phyloP scores from a whole-genome alignment of 2,329 filamentous ascomycete species.

The Emericellopsis cladophorae region DNA sequence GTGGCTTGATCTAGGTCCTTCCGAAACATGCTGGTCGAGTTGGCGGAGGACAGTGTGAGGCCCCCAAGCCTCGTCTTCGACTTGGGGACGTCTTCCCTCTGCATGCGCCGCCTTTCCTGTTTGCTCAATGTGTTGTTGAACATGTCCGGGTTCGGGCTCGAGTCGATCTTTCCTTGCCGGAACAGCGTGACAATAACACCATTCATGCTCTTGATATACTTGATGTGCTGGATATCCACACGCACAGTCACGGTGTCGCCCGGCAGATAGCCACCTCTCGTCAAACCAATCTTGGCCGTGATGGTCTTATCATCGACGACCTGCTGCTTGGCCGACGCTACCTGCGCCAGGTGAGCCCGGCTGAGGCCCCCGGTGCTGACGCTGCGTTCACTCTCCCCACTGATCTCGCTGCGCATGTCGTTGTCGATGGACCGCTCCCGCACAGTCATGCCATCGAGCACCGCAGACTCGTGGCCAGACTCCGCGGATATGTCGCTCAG shows the following conservation, averaged over 20 bases:
- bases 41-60: slow-evolving; percentile 72
- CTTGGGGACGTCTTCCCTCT: slow-evolving; percentile 77
- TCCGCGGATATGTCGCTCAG: slow-evolving; percentile 21
- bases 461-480: slow-evolving; percentile 13
- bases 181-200: slow-evolving; percentile 90
- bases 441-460: slow-evolving; percentile 22
- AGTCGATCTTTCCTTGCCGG: slow-evolving; percentile 81
- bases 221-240: slow-evolving; percentile 77
- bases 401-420: slow-evolving; percentile 55
- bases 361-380: slow-evolving; percentile 47
- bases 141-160: slow-evolving; percentile 41
- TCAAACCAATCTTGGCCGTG: slow-evolving; percentile 71
- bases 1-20: slow-evolving; percentile 89
- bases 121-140: slow-evolving; percentile 41
- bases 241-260: slow-evolving; percentile 74
- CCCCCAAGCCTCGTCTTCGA: slow-evolving; percentile 80
- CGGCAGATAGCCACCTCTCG: slow-evolving; percentile 71
- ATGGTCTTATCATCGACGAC: slow-evolving; percentile 62
- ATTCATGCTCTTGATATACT: slow-evolving; percentile 78
- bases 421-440: slow-evolving; percentile 27
- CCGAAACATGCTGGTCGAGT: slow-evolving; percentile 83
- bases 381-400: slow-evolving; percentile 57
- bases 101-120: slow-evolving; percentile 52
- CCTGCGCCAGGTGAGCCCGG: slow-evolving; percentile 27
- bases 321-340: slow-evolving; percentile 23